phyloP scores from a whole-genome alignment of 495 filamentous ascomycete genomes.

The Aspergillus indologenus region DNA sequence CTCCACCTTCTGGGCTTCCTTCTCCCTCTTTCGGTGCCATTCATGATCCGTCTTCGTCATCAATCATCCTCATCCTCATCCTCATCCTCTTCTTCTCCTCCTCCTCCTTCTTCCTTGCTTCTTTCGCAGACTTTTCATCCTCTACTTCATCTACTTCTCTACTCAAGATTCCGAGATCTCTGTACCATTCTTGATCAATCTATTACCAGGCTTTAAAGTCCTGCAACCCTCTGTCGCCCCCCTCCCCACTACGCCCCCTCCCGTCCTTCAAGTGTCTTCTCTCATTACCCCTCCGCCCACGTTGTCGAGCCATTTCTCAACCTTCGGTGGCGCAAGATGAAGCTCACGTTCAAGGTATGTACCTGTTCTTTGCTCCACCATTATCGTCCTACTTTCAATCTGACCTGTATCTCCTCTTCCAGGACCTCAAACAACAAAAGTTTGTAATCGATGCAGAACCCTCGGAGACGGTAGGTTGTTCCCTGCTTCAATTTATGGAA shows the following conservation, averaged over 20 bases:
- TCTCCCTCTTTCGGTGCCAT: slow-evolving; percentile 11
- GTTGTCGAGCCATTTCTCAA: slow-evolving; percentile 18
- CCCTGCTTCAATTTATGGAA: slow-evolving; percentile 4
- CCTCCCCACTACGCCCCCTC: too few relatives aligned
- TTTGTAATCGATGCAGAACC: slow-evolving; percentile 93
- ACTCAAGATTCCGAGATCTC: neutral
- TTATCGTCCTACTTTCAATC: slow-evolving; percentile 3
- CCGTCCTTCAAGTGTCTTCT: neutral
- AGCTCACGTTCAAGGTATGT: slow-evolving; percentile 78
- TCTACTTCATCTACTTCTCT: neutral
- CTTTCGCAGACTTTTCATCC: slow-evolving; percentile 6
- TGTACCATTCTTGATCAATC: neutral
- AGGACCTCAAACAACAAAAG: slow-evolving; percentile 98
- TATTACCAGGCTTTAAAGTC: neutral
- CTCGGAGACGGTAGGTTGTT: slow-evolving; percentile 74
- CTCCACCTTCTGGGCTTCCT: neutral
- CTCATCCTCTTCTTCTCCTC: slow-evolving; percentile 20
- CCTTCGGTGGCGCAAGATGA: slow-evolving; percentile 57
- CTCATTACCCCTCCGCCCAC: slow-evolving; percentile 9
- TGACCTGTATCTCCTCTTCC: slow-evolving; percentile 17
- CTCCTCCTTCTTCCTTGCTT: slow-evolving; percentile 11
- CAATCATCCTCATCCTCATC: slow-evolving; percentile 20
- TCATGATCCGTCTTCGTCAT: neutral
- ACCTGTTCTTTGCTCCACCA: slow-evolving; percentile 22
- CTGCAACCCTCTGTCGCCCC: neutral